Evolutionary conservation across 352 stramenopile species (phyloP), one percentile per base, ranked within the genome.

Genomic region (Globisporangium spinosum): DNA sequence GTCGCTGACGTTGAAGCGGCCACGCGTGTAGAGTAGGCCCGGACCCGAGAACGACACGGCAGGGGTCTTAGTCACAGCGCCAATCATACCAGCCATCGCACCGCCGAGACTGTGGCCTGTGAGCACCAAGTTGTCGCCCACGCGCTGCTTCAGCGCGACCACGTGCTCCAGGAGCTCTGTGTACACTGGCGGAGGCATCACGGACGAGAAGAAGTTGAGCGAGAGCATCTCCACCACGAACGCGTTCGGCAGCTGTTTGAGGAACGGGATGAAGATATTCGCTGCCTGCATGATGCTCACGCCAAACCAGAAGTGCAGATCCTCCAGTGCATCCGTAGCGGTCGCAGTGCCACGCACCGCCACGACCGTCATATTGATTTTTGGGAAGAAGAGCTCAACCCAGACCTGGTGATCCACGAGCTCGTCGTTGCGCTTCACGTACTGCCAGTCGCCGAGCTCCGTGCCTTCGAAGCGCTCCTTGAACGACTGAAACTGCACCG

Each of bases 251-350:
- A 95, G 75, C 57, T 96, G 87, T 69, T 93, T 96, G 47, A 96
- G 71, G 71, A 96, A 94, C 55, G 85, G 87, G 25, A 96, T 71
- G 60, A 95, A 95, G 56, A 92, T 81, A 75, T 95, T 91, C 2
- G 84, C 85, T 5, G 83, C 82, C 67, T 95, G 87, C 89, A 96
- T 96, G 74, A 94, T 85, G 58, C 75, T 89, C 58, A 96, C 87
- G 22, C 87, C 89, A 55, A 96, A 94, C 87, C 89, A 94, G 65
- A 81, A 96, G 70, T 96, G 87, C 22, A 96, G 73, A 59, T 96
- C 89, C 57, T 96, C 87, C 35, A 96, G 85, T 25, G 85, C 89
- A 56, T 96, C 89, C 0, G 86, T 89, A 15, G 82, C 88, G 12
- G 88, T 93, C 32, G 88, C 88, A 35, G 88, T 96, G 62, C 88